Base-by-base conservation (phyloP, 306 rosid genomes). In the Senna siamea region DNA sequence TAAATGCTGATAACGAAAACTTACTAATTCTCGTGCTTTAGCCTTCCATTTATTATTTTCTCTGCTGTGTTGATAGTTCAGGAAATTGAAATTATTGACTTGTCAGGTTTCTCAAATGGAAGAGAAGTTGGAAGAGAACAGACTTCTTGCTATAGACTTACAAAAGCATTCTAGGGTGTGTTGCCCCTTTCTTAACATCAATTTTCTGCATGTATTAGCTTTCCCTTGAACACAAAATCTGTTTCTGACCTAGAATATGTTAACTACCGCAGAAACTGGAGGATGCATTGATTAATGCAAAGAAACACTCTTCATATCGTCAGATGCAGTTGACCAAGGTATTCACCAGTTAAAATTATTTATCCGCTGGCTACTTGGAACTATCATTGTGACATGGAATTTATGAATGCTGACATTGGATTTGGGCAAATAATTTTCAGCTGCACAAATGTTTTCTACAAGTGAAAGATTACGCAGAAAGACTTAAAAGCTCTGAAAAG, bases 271-370 rank as follows among this genome's bases (percentile, higher is more conserved):
- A 92, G 99, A 90, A 89, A 82, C 79, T 94, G 81, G 98, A 92
- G 88, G 99, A 94, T 68, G 89, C 90, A 8, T 83, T 94, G 83
- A 80, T 87, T 76, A 79, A 74, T 81, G 89, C 89, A 7, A 94
- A 92, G 90, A 94, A 88, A 74, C 84, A 79, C 71, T 11, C 95
- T 84, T 85, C 91, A 22, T 74, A 80, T 81, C 88, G 76, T 47
- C 93, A 88, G 81, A 73, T 28, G 84, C 96, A 87, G 66, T 78
- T 85, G 82, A 79, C 77, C 75, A 90, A 92, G 96, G 99, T 94
- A 85, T 78, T 85, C 64, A 38, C 40, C 57, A 17, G 32, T 26
- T 7, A 35, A 26, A 32, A 43, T 8, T 40, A 41, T 44, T 73
- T 19, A 23, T 51, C 4, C 32, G 7, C 48, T 77, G 69, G 76